Percentiles rank a stretch among this genome's conserved stretches.
These are phyloP conservation scores for Tremella mesenterica DNA, from an alignment of 768 basidiomycete species.

Conservation along the genomic window DNA sequence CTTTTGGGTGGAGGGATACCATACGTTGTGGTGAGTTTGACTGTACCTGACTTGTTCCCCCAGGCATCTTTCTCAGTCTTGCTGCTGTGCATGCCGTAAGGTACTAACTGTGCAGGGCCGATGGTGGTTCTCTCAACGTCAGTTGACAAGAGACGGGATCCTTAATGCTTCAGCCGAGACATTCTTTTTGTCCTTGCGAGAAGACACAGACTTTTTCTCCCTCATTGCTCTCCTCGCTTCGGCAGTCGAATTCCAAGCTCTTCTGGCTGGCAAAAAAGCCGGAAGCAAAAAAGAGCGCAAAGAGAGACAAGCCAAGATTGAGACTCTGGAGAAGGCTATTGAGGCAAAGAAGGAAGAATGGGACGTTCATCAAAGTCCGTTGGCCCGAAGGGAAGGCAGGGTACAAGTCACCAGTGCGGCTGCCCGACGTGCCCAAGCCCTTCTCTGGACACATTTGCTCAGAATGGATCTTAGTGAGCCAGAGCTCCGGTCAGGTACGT, in stretches of 20 bases:
- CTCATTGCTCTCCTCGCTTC: conserved; percentile 61
- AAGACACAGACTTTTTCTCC: conserved; percentile 65
- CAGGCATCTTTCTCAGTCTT: no score
- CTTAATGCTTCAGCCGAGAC: conserved; percentile 68
- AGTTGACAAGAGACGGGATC: conserved; percentile 86
- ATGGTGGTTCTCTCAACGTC: conserved; percentile 94
- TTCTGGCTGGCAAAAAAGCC: conserved; percentile 33
- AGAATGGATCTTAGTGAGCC: conserved; percentile 54
- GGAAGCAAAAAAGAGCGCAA: conserved; percentile 42
- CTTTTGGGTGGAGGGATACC: conserved; percentile 83
- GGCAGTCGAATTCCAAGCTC: conserved; percentile 42
- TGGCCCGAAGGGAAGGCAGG: conserved; percentile 25
- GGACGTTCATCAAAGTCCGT: conserved; percentile 29
- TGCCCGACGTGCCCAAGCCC: conserved; percentile 53
- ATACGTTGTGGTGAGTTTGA: conserved; percentile 59
- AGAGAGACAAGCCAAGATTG: conserved; percentile 34
- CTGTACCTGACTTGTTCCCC: neutral
- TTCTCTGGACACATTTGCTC: conserved; percentile 78
- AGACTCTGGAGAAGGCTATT: conserved; percentile 41
- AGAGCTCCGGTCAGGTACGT: conserved; percentile 59
- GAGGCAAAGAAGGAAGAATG: conserved; percentile 28
- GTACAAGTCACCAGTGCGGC: conserved; percentile 39
- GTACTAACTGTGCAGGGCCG: conserved; percentile 55
- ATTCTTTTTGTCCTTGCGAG: conserved; percentile 79
- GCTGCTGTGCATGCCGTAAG: no score